Conservation (phyloP, 768 basidiomycete species). For the Suillus weaverae region DNA sequence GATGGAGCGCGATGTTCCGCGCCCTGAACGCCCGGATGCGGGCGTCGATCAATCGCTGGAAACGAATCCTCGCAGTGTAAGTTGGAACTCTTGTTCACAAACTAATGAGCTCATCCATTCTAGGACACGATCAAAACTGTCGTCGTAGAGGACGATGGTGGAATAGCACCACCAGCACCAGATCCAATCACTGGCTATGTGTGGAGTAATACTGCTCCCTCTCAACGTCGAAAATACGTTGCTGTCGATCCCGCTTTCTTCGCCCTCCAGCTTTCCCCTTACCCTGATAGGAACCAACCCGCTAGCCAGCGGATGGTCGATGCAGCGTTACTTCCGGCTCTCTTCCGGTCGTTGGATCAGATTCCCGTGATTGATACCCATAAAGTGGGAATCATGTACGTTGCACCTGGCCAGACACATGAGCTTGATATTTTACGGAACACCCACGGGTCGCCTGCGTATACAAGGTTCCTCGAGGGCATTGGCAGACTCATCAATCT, state of each 20-base stretch:
- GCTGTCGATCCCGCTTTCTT: conserved; percentile 83
- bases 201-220: conserved; percentile 85
- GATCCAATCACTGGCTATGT: conserved; percentile 84
- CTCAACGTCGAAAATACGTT: conserved; percentile 86
- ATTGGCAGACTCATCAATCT: conserved; percentile 86
- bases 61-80: conserved; percentile 1
- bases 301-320: conserved; percentile 49
- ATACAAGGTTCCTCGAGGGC: conserved; percentile 89
- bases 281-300: conserved; percentile 47
- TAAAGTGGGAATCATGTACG: conserved; percentile 95
- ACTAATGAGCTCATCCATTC: neutral
- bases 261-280: conserved; percentile 81
- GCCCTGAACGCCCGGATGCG: conserved; percentile 29
- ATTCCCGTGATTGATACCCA: conserved; percentile 97
- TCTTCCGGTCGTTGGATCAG: conserved; percentile 70
- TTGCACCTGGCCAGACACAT: conserved; percentile 83
- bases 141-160: conserved; percentile 6
- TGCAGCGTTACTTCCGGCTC: conserved; percentile 52
- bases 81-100: neutral
- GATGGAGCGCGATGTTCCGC: conserved; percentile 57
- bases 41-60: neutral
- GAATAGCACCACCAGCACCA: conserved; percentile 42
- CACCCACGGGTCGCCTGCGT: conserved; percentile 90
- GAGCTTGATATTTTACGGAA: conserved; percentile 89
- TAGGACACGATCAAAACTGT: conserved; percentile 9